Conservation (phyloP, 768 basidiomycete genomes). For the Suillus sp. region DNA sequence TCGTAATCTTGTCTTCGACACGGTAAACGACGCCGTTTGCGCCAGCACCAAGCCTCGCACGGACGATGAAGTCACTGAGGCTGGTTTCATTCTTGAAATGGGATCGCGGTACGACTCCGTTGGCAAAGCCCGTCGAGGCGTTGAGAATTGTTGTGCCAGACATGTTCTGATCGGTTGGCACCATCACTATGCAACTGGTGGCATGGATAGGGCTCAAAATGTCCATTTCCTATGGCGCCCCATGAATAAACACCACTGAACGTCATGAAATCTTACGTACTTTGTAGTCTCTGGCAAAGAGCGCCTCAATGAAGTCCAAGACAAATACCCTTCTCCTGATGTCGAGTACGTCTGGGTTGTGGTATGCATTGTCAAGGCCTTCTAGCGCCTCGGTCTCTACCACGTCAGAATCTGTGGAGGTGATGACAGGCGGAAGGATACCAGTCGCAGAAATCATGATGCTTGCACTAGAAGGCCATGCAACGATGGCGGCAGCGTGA, state of each 20-base stretch:
- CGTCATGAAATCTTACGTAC: conserved; percentile 1
- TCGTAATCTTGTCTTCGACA: conserved; percentile 11
- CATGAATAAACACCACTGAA: background rate
- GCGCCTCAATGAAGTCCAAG: conserved; percentile 1
- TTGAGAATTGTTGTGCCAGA: conserved; percentile 1
- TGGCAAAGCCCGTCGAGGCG: background rate
- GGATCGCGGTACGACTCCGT: background rate
- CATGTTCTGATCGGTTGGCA: background rate
- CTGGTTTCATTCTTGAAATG: conserved; percentile 2
- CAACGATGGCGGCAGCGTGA: background rate
- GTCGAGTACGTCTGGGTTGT: conserved; percentile 15
- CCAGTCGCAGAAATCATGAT: conserved; percentile 9
- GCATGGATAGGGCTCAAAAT: conserved; percentile 5
- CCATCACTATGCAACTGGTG: background rate
- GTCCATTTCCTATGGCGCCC: conserved; percentile 1
- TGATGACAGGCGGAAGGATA: conserved; percentile 9
- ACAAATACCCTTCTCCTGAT: conserved; percentile 3
- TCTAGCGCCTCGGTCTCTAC: conserved; percentile 3
- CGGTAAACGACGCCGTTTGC: conserved; percentile 13
- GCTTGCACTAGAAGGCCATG: conserved; percentile 10
- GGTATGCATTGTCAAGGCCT: conserved; percentile 6
- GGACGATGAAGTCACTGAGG: conserved; percentile 10
- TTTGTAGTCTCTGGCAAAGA: conserved; percentile 3
- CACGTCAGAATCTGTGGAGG: background rate
- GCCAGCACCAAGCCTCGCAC: conserved; percentile 9